Percentiles rank a stretch among this genome's conserved stretches.
phyloP scores from a whole-genome alignment of 495 filamentous ascomycete species.

The Endocarpon pusillum region DNA sequence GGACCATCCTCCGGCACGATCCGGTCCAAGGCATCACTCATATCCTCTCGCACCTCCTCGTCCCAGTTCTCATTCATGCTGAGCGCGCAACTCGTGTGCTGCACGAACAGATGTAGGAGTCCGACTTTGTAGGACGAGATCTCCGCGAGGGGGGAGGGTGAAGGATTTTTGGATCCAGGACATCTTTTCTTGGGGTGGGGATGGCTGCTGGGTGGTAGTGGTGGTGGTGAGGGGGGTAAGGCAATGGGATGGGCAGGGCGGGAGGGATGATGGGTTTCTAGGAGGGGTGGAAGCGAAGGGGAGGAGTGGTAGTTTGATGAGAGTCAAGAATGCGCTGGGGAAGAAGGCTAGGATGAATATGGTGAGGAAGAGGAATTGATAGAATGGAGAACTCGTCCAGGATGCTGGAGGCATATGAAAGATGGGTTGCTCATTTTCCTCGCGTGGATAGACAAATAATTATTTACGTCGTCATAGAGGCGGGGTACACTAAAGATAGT shows the following conservation, averaged over 20 bases:
- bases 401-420: too few relatives aligned
- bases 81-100: conserved; percentile 78
- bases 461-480: too few relatives aligned
- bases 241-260: too few relatives aligned
- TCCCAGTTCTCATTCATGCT: conserved; percentile 95
- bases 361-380: conserved; percentile 27
- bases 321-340: conserved; percentile 32
- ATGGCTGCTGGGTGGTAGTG: conserved; percentile 5
- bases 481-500: too few relatives aligned
- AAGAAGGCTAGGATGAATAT: conserved; percentile 37
- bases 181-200: conserved; percentile 26
- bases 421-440: too few relatives aligned
- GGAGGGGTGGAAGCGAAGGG: conserved; percentile 7
- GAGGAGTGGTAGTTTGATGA: conserved; percentile 25
- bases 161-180: conserved; percentile 69
- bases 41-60: conserved; percentile 59
- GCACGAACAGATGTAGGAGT: conserved; percentile 72
- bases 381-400: too few relatives aligned
- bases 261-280: conserved; percentile 9
- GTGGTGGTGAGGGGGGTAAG: conserved; percentile 5
- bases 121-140: conserved; percentile 67
- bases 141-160: conserved; percentile 63
- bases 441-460: too few relatives aligned
- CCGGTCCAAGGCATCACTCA: conserved; percentile 84
- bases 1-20: conserved; percentile 64